phyloP scores from a whole-genome alignment of 352 stramenopile genomes.

The Globisporangium recalcitrans region DNA sequence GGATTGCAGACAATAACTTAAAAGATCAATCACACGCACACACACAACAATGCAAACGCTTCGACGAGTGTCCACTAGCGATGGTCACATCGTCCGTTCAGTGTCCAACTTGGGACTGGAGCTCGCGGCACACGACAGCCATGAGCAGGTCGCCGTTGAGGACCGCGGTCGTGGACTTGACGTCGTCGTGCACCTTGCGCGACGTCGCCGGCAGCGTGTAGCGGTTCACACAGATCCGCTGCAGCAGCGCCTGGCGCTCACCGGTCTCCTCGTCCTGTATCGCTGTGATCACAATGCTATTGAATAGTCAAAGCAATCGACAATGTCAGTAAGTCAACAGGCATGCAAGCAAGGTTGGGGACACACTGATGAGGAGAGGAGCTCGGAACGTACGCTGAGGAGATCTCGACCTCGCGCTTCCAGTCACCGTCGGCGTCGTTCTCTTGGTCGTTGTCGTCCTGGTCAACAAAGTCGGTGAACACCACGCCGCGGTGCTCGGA shows the following conservation, averaged over 20 bases:
- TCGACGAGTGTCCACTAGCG: not conserved
- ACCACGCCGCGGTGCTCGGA: constrained; percentile 29
- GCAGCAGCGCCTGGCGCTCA: constrained; percentile 36
- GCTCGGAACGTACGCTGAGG: constrained; percentile 26
- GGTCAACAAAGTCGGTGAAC: constrained; percentile 39
- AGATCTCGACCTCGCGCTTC: constrained; percentile 10
- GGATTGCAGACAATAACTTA: constrained; percentile 2
- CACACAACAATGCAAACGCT: too few relatives aligned
- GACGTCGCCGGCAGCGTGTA: constrained; percentile 49
- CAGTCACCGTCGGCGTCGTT: not conserved
- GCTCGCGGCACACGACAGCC: constrained; percentile 35
- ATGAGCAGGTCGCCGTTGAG: constrained; percentile 57
- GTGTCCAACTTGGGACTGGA: constrained; percentile 1
- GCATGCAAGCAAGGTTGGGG: too few relatives aligned
- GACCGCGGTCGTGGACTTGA: constrained; percentile 34
- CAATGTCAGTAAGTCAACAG: not conserved
- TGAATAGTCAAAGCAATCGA: not conserved
- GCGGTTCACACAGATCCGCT: constrained; percentile 37
- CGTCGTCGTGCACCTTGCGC: constrained; percentile 33
- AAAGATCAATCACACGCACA: not conserved
- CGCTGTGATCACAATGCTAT: constrained; percentile 8
- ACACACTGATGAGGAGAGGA: too few relatives aligned
- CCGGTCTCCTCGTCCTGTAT: constrained; percentile 25
- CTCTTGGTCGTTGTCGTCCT: constrained; percentile 24
- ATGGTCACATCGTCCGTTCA: not conserved